Conservation (phyloP, 2,329 filamentous ascomycete species). For the Aspergillus luchuensis region DNA sequence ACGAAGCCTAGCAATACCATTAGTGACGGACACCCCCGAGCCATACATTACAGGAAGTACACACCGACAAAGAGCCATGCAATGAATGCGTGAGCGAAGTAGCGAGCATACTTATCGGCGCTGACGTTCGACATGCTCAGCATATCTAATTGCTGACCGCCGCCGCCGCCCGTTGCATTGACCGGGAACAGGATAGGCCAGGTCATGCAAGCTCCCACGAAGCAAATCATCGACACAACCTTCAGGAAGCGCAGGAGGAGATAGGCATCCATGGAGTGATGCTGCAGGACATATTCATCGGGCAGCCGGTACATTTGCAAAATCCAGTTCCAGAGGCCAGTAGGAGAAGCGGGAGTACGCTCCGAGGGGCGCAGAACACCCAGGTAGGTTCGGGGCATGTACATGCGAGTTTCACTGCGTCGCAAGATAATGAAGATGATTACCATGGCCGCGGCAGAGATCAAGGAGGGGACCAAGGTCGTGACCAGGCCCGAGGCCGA, state of each 20-base stretch:
- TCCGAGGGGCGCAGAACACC: constrained; percentile 55
- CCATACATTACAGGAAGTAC: constrained; percentile 9
- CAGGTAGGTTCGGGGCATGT: constrained; percentile 59
- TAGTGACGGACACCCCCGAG: not conserved
- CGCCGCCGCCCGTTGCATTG: constrained; percentile 77
- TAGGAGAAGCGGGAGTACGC: constrained; percentile 61
- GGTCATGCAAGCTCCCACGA: constrained; percentile 80
- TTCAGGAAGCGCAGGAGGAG: constrained; percentile 87
- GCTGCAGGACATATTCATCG: constrained; percentile 81
- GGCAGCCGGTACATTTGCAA: constrained; percentile 64
- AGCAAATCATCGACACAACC: constrained; percentile 73
- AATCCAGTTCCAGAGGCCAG: constrained; percentile 69
- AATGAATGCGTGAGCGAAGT: constrained; percentile 79
- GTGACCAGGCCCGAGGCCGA: constrained; percentile 51
- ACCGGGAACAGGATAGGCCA: constrained; percentile 89
- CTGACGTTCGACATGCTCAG: constrained; percentile 77
- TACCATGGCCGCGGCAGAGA: constrained; percentile 49
- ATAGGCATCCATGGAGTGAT: constrained; percentile 90
- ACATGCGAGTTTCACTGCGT: constrained; percentile 51
- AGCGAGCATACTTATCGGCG: constrained; percentile 58
- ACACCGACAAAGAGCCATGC: constrained; percentile 76
- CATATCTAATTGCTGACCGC: constrained; percentile 68
- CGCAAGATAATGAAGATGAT: constrained; percentile 55
- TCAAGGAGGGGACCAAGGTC: constrained; percentile 51
- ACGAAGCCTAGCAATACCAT: constrained; percentile 63